A percentile compares a stretch with the other conserved stretches of the same genome.
These are phyloP conservation scores for Cladosporium colombiae DNA, from an alignment of 2,329 filamentous ascomycete genomes.

Conservation along the genomic window DNA sequence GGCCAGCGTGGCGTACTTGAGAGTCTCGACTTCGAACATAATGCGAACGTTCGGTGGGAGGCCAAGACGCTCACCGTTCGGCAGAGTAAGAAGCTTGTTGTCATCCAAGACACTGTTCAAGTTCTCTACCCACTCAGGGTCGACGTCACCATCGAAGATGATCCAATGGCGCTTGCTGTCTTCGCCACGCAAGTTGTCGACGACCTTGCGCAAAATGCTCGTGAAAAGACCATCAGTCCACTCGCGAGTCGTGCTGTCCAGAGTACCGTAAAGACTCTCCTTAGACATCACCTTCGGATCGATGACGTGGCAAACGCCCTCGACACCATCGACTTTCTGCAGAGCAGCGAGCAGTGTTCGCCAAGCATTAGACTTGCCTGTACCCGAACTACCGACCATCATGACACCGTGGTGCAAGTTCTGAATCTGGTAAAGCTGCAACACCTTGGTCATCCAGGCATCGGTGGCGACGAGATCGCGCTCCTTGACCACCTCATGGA, in stretches of 20 bases:
- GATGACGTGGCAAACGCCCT: slow-evolving; percentile 95
- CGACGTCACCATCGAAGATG: slow-evolving; percentile 97
- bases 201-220: slow-evolving; percentile 95
- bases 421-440: slow-evolving; percentile 98
- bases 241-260: slow-evolving; percentile 95
- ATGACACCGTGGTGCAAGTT: slow-evolving; percentile 98
- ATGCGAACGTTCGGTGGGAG: slow-evolving; percentile 93
- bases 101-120: slow-evolving; percentile 99
- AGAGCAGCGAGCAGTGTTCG: slow-evolving; percentile 86
- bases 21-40: slow-evolving; percentile 98
- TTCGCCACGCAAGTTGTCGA: slow-evolving; percentile 96
- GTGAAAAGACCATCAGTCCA: slow-evolving; percentile 99
- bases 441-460: slow-evolving; percentile 94
- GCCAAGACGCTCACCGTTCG: slow-evolving; percentile 96
- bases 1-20: slow-evolving; percentile 95
- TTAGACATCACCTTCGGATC: slow-evolving; percentile 99
- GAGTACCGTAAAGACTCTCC: slow-evolving; percentile 90
- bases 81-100: slow-evolving; percentile 95
- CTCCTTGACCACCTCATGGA: slow-evolving; percentile 78
- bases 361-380: slow-evolving; percentile 96
- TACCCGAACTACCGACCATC: slow-evolving; percentile 99
- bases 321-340: slow-evolving; percentile 84
- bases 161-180: slow-evolving; percentile 98
- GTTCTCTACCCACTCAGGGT: slow-evolving; percentile 99
- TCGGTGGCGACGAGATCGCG: slow-evolving; percentile 88